Evolutionary conservation across 176 grass and related monocot species (phyloP), one percentile per base, ranked within the genome.

Genomic region (Canna indica): DNA sequence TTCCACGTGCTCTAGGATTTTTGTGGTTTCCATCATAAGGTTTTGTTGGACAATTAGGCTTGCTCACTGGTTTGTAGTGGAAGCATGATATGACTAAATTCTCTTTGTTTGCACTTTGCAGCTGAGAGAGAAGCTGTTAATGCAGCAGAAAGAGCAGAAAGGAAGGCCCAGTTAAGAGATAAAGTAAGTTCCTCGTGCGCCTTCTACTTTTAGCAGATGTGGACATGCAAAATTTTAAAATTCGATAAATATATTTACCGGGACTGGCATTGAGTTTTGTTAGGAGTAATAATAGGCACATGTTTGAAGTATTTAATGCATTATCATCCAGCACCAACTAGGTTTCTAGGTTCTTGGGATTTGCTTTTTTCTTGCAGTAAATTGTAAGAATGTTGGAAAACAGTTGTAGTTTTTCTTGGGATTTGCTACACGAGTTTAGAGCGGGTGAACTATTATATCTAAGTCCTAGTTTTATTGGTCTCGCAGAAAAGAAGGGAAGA

Each of bases 91-190:
- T 28, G 42, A 53, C 14, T 59, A 2, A 28, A 38, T 44, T 59
- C 47, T 63, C 29, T 24, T 58, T 53, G 67, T 36, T 70, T 69
- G 45, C 28, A 27, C n/a, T 80, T 57, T 91, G 80, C 75, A 96
- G 87, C 87, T 84, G 86, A 93, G 82, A 84, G 95, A 80, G 90
- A 99, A 85, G 75, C 90, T 67, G 34, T 94, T n/a, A 90, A 82
- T 82, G 48, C 70, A 42, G 64, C 82, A 36, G 90, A 99, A 85
- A 89, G 82, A 78, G 87, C 95, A 78, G 87, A 94, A 81, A 93
- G 87, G 76, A 99, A 99, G 84, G 59, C 75, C 31, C 90, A 88
- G 28, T 64, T 88, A 77, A 82, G 81, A 76, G 90, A 99, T 82
- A 90, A 93, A 72, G 94, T 99, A 81, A 84, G 75, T 70, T 47